Evolutionary conservation across 768 basidiomycete genomes (phyloP).

Genomic region (Phanerodontia chrysosporium): DNA sequence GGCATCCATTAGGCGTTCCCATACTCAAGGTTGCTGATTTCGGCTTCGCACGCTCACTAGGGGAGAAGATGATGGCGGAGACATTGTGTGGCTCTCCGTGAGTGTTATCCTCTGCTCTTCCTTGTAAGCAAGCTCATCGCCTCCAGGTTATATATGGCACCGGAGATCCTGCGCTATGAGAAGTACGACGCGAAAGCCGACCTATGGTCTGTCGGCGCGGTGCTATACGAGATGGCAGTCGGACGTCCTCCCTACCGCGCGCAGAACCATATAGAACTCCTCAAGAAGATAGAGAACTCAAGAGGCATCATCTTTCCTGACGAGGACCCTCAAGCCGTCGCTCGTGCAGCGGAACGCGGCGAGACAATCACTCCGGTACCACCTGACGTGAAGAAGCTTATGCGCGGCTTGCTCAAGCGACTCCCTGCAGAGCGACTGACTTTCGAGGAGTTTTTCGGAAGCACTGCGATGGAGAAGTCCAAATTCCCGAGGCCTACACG

Average conservation of each 20-base stretch:
- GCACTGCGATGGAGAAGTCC: conserved; percentile 68
- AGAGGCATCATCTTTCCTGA: conserved; percentile 94
- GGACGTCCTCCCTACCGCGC: conserved; percentile 95
- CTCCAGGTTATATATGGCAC: conserved; percentile 92
- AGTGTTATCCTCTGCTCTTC: conserved; percentile 30
- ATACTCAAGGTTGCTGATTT: conserved; percentile 98
- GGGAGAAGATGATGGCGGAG: conserved; percentile 92
- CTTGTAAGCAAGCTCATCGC: background rate
- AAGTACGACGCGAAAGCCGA: conserved; percentile 98
- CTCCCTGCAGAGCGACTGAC: conserved; percentile 79
- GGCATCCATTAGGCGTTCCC: conserved; percentile 90
- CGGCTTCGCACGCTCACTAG: conserved; percentile 91
- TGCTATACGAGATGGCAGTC: conserved; percentile 92
- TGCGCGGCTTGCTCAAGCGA: conserved; percentile 78
- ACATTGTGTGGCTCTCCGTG: conserved; percentile 97
- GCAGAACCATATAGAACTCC: conserved; percentile 90
- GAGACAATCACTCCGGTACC: conserved; percentile 62
- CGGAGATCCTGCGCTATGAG: conserved; percentile 94
- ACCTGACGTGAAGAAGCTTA: conserved; percentile 81
- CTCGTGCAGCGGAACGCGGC: conserved; percentile 41
- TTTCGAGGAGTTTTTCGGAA: conserved; percentile 91
- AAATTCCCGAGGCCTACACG: conserved; percentile 62
- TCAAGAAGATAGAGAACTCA: conserved; percentile 89
- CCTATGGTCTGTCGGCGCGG: conserved; percentile 97
- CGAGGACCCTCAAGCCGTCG: conserved; percentile 60